Conservation (phyloP, 306 rosid genomes). For the Vigna unguiculata region DNA sequence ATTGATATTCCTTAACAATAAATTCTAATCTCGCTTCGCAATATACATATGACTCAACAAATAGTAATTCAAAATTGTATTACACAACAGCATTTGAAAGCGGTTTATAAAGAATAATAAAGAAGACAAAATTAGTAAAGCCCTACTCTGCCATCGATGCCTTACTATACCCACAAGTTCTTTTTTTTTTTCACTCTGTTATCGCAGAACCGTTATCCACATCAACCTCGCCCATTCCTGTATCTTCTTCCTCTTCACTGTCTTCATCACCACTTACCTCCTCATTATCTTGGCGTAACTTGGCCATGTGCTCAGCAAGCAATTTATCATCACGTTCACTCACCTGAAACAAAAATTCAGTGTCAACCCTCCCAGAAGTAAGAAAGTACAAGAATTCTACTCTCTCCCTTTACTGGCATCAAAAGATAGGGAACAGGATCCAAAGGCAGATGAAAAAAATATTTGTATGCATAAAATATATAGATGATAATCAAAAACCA, state of each 20-base stretch:
- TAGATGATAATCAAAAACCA: neutral
- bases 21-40: constrained; percentile 36
- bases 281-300: constrained; percentile 82
- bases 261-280: constrained; percentile 82
- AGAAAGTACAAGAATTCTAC: neutral
- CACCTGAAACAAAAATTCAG: constrained; percentile 65
- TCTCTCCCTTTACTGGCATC: neutral
- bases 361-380: constrained; percentile 34
- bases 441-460: constrained; percentile 28
- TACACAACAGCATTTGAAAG: constrained; percentile 46
- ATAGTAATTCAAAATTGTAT: constrained; percentile 42
- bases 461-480: neutral
- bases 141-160: neutral
- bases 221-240: constrained; percentile 93
- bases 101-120: constrained; percentile 14
- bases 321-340: constrained; percentile 89
- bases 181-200: constrained; percentile 57
- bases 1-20: constrained; percentile 19
- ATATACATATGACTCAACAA: constrained; percentile 45
- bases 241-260: constrained; percentile 97
- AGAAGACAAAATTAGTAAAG: constrained; percentile 41
- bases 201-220: constrained; percentile 67
- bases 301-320: constrained; percentile 84
- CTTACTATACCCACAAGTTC: neutral
- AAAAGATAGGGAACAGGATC: constrained; percentile 14